Evolutionary conservation across 2,329 filamentous ascomycete genomes (phyloP), one percentile per base, ranked within the genome.

Genomic region (Fusarium sp.): DNA sequence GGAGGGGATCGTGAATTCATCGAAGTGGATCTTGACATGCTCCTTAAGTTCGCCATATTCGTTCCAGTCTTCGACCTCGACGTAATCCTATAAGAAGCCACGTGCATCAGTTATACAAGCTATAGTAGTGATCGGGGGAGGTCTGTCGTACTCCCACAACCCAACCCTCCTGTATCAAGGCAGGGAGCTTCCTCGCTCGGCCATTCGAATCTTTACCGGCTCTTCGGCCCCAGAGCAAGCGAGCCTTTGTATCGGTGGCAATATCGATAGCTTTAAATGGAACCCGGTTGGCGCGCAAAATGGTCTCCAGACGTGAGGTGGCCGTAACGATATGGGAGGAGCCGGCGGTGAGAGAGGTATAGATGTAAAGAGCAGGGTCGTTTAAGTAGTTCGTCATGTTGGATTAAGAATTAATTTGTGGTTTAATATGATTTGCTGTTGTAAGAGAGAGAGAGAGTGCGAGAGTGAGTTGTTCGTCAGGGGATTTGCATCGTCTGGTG

Each of bases 51-150:
- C 95, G 80, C 94, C 94, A 80, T 96, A 97, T 79, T 99, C 96
- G 83, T 99, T 99, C 96, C 95, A 98, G 78, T 99, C 96, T 81
- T 99, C 96, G 67, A 98, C 89, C 79, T 98, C 91, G 68, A 95
- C 91, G 49, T 97, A 86, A 78, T 97, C 96, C 94, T 97, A 44
- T 6, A 54, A 19, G 41, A 39, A 59, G 30, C 45, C 30, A 41
- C 44, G 26, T 43, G 32, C 15, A 44, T 58, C 26, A 59, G 53
- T 20, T 33, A 37, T 26, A 44, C 33, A 32, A 37, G 24, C 24
- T 22, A 46, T 30, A 45, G 32, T 40, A 44, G 40, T 33, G 57
- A 37, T 39, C 33, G 50, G 20, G 26, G 32, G 15, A n/a, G 11
- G 30, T 13, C 15, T 19, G 41, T 88, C 92, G 75, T 86, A 97